These are phyloP conservation scores for Dryas alaskensis DNA, from an alignment of 306 rosid genomes.

Conservation along the genomic window DNA sequence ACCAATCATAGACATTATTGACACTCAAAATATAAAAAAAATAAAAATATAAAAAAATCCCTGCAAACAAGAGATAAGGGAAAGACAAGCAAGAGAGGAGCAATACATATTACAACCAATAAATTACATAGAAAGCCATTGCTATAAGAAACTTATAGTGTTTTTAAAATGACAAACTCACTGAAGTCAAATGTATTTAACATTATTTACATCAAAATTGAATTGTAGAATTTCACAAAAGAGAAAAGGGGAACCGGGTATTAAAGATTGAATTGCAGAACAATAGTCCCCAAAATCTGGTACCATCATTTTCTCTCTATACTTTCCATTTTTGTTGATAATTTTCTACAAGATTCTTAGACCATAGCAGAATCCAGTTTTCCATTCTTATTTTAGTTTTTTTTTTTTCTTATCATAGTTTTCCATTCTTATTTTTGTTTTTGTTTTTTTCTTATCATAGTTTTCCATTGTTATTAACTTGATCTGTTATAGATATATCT, in stretches of 20 bases:
- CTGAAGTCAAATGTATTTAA: background rate
- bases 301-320: background rate
- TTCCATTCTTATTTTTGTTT: background rate
- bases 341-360: background rate
- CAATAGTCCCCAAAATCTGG: background rate
- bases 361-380: background rate
- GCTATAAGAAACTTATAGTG: background rate
- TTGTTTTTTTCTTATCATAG: background rate
- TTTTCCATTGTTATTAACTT: background rate
- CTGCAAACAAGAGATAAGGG: background rate
- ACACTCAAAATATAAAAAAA: background rate
- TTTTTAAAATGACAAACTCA: background rate
- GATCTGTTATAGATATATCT: background rate
- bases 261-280: background rate
- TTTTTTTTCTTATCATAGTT: too few relatives aligned
- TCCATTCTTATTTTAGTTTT: background rate
- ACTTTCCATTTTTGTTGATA: background rate
- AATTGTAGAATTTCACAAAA: background rate
- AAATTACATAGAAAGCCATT: background rate
- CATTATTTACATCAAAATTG: background rate
- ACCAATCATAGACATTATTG: background rate
- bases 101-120: constrained; percentile 1
- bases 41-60: background rate
- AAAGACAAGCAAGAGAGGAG: background rate
- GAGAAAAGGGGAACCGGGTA: background rate